Evolutionary conservation across 2,329 filamentous ascomycete species (phyloP).

Genomic region (Alternaria rosae): DNA sequence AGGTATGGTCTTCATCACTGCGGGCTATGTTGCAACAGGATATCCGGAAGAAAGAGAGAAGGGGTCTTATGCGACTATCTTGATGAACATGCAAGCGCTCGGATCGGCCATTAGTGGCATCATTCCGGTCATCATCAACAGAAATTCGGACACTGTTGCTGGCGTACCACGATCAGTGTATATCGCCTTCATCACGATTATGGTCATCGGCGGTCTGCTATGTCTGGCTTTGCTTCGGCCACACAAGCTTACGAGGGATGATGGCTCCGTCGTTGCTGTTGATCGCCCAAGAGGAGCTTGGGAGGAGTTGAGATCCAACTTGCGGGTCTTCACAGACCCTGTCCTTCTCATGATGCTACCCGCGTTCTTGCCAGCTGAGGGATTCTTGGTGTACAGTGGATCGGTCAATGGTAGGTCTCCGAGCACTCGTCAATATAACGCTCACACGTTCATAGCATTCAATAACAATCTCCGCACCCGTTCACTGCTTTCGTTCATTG

Average conservation of each 20-base stretch:
- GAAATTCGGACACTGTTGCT: slow-evolving; percentile 35
- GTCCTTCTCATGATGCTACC: slow-evolving; percentile 40
- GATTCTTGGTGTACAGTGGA: slow-evolving; percentile 42
- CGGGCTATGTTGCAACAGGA: slow-evolving; percentile 40
- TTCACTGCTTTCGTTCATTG: slow-evolving; percentile 39
- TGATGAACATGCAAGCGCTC: slow-evolving; percentile 43
- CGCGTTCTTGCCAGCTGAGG: slow-evolving; percentile 39
- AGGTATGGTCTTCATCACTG: slow-evolving; percentile 44
- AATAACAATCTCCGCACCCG: slow-evolving; percentile 40
- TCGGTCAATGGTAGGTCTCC: slow-evolving; percentile 39
- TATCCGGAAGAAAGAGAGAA: slow-evolving; percentile 44
- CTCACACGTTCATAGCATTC: slow-evolving; percentile 23
- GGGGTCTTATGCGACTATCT: slow-evolving; percentile 38
- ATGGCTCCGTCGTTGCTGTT: slow-evolving; percentile 39
- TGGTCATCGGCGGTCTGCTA: slow-evolving; percentile 37
- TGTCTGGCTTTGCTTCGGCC: slow-evolving; percentile 36
- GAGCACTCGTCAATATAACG: not conserved
- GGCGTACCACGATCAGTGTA: slow-evolving; percentile 42
- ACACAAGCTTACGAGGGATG: slow-evolving; percentile 39
- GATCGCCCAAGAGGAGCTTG: slow-evolving; percentile 34
- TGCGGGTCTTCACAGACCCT: slow-evolving; percentile 38
- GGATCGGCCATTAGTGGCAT: slow-evolving; percentile 41
- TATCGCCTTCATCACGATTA: slow-evolving; percentile 40
- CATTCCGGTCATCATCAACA: slow-evolving; percentile 43
- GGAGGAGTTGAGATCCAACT: slow-evolving; percentile 37